A percentile compares a stretch with the other conserved stretches of the same genome.
Evolutionary conservation across 371 early-diverging fungal species (phyloP).

Genomic region (Cokeromyces recurvatus): DNA sequence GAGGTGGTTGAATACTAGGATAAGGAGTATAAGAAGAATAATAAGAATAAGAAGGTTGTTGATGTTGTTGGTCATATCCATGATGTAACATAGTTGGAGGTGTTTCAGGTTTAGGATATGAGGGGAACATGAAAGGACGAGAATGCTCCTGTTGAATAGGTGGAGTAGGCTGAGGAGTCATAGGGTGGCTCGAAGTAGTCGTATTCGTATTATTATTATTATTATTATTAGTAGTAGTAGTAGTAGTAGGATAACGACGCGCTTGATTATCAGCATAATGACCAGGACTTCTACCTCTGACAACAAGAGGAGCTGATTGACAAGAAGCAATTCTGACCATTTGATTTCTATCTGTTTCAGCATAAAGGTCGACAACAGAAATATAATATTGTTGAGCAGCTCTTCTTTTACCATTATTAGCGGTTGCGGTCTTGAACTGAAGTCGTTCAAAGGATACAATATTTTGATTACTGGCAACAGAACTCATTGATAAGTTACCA

Average conservation of each 20-base stretch:
- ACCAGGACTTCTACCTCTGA: conserved; percentile 82
- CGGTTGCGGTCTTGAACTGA: too few species aligned
- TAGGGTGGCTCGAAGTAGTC: too few species aligned
- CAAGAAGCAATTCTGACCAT: conserved; percentile 50
- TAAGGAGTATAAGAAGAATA: neutral
- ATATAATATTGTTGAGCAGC: conserved; percentile 83
- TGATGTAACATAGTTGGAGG: neutral
- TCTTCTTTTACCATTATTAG: conserved; percentile 78
- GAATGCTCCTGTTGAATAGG: neutral
- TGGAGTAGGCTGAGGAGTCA: neutral
- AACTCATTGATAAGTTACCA: conserved; percentile 35
- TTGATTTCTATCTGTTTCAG: conserved; percentile 44
- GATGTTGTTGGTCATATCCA: neutral
- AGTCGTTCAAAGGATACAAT: conserved; percentile 75
- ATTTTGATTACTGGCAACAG: conserved; percentile 27
- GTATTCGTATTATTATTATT: too few species aligned
- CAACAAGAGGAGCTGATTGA: conserved; percentile 71
- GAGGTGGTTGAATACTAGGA: too few species aligned
- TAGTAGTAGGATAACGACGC: neutral
- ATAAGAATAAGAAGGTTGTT: neutral
- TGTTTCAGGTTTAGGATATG: neutral
- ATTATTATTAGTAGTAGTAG: too few species aligned
- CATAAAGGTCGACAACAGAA: conserved; percentile 54
- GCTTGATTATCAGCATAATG: conserved; percentile 61
- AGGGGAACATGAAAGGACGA: neutral